Base-by-base conservation (phyloP, 83 land plant genomes). In the Picea engelmannii region DNA sequence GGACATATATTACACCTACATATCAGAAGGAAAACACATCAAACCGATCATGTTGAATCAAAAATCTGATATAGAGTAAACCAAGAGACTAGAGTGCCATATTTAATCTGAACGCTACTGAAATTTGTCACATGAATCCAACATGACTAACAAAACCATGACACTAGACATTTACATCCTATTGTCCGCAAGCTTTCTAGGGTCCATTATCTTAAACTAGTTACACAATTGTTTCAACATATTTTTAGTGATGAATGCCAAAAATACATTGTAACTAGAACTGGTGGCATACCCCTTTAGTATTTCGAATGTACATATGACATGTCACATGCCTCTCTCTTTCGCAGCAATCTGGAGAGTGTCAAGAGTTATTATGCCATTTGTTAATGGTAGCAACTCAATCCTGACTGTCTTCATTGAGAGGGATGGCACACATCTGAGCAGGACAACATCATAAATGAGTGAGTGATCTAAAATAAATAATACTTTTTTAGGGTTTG, bases 361-460 rank as follows among this genome's bases (percentile, higher is more conserved):
- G 77, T 98, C 99, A 49, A 96, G 91, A 20, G 99, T 92, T 76
- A 98, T 98, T 80, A 96, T 96, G 67, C 99, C 99, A 88, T 96
- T 94, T 49, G 95, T 95, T 74, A 98, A 86, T 20, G 99, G 99
- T 78, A 98, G 96, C 38, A 98, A 76, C 82, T 98, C 97, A 84
- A 98, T 93, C 85, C 87, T 95, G 79, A 96, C 89, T 73, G 95
- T 94, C 17, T 98, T 92, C 20, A 91, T 96, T 49, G 97, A 92
- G 49, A 87, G 97, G 76, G 99, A 82, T 84, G 99, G 99, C 59
- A 98, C 88, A 83, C 91, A 92, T 85, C 99, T 98, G 90, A 73
- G 79, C 18, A 21, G 62, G 6, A 81, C 52, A 84, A 81, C 31
- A 84, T 4, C 58, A 73, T 35, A 35, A 35, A 35, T 13, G 25